Base-by-base conservation (phyloP, 441 rosid genomes). In the Dalechampia spathulata region DNA sequence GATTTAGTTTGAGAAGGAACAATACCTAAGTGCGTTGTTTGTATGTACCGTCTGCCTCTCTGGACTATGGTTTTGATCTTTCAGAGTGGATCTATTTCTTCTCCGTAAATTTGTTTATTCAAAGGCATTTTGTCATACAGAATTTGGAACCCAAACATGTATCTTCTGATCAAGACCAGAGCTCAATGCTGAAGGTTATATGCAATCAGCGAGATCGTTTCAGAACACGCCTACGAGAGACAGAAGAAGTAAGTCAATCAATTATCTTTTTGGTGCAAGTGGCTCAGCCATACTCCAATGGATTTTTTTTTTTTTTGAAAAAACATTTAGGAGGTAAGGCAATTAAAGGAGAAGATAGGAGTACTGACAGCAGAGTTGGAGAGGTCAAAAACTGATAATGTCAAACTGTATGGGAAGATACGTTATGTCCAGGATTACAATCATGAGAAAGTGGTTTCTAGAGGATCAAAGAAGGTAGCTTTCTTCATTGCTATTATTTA, bases 131-230 rank as follows among this genome's bases (percentile, higher is more conserved):
- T 52, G 19, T 68, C 60, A 32, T 69, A 63, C 76, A 88, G 97
- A 78, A 76, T 54, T 30, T 72, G 61, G 95, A 83, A 54, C 86
- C 83, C 44, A 88, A 81, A 63, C 96, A 85, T 52, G 76, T 71
- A 65, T 76, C 85, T 58, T 65, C 87, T 20, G 95, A 94, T 69
- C 96, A 86, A 75, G 99, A 90, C 67, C 98, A 90, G 70, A 86
- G 80, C 71, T 94, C 96, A 57, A 90, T 94, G 98, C 95, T 94
- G 25, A 90, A 94, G 78, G 98, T 94, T 65, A 94, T 90, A 61
- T 87, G 95, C 80, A 90, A 83, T 71, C 96, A 94, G 67, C 84
- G 96, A 62, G 98, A 94, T 67, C 86, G 98, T 47, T 90, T 87
- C 77, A 82, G 98, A 56, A 73, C 81, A 52, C 86, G 96, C 30